Conservation (phyloP, 2,329 filamentous ascomycete genomes). For the Claviceps africana region DNA sequence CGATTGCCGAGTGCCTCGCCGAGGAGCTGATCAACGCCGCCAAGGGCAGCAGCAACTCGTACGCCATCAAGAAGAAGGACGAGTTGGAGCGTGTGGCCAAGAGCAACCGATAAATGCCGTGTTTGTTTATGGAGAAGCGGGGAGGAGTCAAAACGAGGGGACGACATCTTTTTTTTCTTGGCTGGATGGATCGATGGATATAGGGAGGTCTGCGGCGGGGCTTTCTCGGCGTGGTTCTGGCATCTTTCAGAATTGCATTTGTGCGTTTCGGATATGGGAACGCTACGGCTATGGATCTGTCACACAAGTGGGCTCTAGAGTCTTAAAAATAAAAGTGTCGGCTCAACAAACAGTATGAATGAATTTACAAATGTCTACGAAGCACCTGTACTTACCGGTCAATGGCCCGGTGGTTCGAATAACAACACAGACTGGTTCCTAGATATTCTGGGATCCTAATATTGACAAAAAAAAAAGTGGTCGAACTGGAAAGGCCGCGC, state of each 20-base stretch:
- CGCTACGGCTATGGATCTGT: slow-evolving; percentile 27
- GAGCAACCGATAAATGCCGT: slow-evolving; percentile 88
- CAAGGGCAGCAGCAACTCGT: slow-evolving; percentile 99
- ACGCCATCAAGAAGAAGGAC: slow-evolving; percentile 99
- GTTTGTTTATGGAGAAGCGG: not conserved
- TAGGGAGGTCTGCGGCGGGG: slow-evolving; percentile 20
- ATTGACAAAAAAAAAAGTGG: too few relatives aligned
- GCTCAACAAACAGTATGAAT: slow-evolving; percentile 26
- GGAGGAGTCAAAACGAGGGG: not conserved
- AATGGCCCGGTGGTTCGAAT: not conserved
- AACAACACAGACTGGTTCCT: too few relatives aligned
- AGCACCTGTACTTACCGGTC: not conserved
- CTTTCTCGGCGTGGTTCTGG: slow-evolving; percentile 31
- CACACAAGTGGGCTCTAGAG: slow-evolving; percentile 25
- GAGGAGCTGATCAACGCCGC: slow-evolving; percentile 99
- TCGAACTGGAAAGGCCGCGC: not conserved
- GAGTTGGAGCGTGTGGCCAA: slow-evolving; percentile 99
- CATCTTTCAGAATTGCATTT: slow-evolving; percentile 33
- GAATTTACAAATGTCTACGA: slow-evolving; percentile 9
- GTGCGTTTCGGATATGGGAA: slow-evolving; percentile 34
- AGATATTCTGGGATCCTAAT: too few relatives aligned
- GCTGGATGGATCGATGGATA: slow-evolving; percentile 4
- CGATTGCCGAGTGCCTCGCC: slow-evolving; percentile 96
- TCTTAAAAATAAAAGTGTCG: slow-evolving; percentile 26
- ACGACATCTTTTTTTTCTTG: slow-evolving; percentile 1